Conservation (phyloP, 2,329 filamentous ascomycete species). For the Paecilomyces sp. region DNA sequence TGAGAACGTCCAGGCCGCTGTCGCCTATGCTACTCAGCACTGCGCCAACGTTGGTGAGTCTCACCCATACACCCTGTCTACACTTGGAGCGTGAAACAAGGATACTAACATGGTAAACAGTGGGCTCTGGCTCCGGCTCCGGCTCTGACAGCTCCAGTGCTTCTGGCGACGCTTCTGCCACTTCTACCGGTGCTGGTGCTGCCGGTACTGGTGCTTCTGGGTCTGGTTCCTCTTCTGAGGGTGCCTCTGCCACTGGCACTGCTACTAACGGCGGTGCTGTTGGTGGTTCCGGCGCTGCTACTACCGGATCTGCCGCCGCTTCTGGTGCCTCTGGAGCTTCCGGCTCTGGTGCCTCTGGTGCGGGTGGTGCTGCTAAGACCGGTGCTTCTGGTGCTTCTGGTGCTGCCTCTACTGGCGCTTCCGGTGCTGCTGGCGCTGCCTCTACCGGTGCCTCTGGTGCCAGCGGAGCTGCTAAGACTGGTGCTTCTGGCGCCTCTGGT, state of each 20-base stretch:
- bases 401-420: constrained; percentile 5
- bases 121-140: background rate
- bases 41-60: constrained; percentile 22
- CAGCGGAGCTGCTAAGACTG: constrained; percentile 1
- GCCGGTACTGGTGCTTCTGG: constrained; percentile 8
- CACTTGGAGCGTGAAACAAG: background rate
- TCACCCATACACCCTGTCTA: background rate
- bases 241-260: constrained; percentile 8
- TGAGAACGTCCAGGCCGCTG: constrained; percentile 25
- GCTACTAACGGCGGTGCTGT: background rate
- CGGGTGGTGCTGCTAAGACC: constrained; percentile 1
- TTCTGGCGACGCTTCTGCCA: background rate
- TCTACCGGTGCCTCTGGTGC: constrained; percentile 6
- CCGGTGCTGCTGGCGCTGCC: constrained; percentile 3
- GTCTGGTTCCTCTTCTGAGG: constrained; percentile 3
- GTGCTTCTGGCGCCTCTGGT: constrained; percentile 7
- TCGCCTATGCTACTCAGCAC: constrained; percentile 24
- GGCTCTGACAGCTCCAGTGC: constrained; percentile 3
- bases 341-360: constrained; percentile 6
- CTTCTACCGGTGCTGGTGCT: background rate
- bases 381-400: constrained; percentile 2
- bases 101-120: background rate
- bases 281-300: constrained; percentile 3
- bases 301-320: background rate
- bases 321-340: constrained; percentile 4